Evolutionary conservation across 352 stramenopile genomes (phyloP).

Genomic region (Phytophthora cryptogea): DNA sequence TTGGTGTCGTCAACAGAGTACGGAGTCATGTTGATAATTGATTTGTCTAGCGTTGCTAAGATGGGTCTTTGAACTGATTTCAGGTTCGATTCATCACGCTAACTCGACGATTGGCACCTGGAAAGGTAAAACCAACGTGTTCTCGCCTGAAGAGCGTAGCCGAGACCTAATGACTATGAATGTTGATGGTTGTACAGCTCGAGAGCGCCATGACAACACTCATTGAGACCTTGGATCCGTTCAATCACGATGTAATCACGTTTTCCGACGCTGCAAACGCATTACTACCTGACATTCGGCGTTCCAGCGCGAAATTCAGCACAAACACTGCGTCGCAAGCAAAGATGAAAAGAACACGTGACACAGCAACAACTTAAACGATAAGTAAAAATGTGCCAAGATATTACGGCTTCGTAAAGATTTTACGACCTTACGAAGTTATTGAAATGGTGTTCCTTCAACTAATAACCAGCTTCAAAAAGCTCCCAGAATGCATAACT

Average conservation of each 20-base stretch:
- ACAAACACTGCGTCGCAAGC: conserved; percentile 19
- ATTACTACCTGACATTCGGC: conserved; percentile 43
- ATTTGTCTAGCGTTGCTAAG: neutral
- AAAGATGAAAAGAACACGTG: conserved; percentile 23
- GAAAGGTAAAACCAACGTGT: conserved; percentile 33
- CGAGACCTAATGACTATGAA: neutral
- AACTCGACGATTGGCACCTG: conserved; percentile 36
- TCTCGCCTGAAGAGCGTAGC: neutral
- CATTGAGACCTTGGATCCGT: conserved; percentile 62
- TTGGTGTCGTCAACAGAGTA: conserved; percentile 62
- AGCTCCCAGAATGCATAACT: conserved; percentile 63
- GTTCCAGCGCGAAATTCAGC: conserved; percentile 4
- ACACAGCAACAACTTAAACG: neutral
- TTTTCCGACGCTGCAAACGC: conserved; percentile 66
- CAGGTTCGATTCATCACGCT: conserved; percentile 46
- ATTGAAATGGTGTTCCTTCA: neutral
- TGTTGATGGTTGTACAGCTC: conserved; percentile 21
- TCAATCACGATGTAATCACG: conserved; percentile 72
- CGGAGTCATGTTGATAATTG: neutral
- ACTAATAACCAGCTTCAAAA: conserved; percentile 67
- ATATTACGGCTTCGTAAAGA: conserved; percentile 5
- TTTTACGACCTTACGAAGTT: neutral
- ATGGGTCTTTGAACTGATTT: neutral
- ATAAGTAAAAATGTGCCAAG: conserved; percentile 15
- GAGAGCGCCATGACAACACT: conserved; percentile 47